Percentiles rank a stretch among this genome's conserved stretches.
phyloP scores from a whole-genome alignment of 495 filamentous ascomycete species.

The Trichoderma asperelloides region DNA sequence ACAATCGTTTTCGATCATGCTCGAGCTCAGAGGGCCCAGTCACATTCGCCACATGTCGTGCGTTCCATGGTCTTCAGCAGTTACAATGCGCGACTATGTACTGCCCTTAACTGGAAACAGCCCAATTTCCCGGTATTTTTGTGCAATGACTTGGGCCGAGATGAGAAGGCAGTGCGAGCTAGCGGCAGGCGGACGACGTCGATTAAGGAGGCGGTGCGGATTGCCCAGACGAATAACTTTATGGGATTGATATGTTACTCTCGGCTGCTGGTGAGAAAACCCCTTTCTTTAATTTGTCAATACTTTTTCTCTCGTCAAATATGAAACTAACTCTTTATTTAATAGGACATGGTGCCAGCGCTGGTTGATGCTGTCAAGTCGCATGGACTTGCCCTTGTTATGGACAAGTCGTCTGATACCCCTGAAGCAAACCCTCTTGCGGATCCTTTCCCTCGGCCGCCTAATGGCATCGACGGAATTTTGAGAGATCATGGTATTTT shows the following conservation, averaged over 20 bases:
- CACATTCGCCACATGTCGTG: conserved; percentile 51
- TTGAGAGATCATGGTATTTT: conserved; percentile 78
- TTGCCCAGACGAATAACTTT: conserved; percentile 92
- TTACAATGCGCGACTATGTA: conserved; percentile 82
- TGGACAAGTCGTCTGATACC: conserved; percentile 61
- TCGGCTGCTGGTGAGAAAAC: conserved; percentile 57
- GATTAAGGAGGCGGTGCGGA: conserved; percentile 88
- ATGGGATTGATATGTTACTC: conserved; percentile 93
- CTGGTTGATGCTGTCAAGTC: conserved; percentile 89
- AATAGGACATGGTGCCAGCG: conserved; percentile 84
- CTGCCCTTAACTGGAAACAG: conserved; percentile 96
- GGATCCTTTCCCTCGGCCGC: conserved; percentile 39
- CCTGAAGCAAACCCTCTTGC: conserved; percentile 19
- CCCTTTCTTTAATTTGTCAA: too few species aligned
- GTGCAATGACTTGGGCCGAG: conserved; percentile 79
- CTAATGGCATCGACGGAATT: conserved; percentile 73
- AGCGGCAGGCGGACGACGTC: conserved; percentile 66
- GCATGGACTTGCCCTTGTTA: conserved; percentile 82
- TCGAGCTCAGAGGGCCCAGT: conserved; percentile 56
- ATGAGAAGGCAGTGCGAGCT: conserved; percentile 37
- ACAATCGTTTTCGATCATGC: conserved; percentile 87
- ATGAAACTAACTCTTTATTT: conserved; percentile 10
- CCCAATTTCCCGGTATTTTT: conserved; percentile 95
- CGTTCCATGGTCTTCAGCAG: conserved; percentile 86
- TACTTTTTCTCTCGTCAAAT: neutral